Conservation (phyloP, 805 yeast species). For the Kuraishia ogatae region DNA sequence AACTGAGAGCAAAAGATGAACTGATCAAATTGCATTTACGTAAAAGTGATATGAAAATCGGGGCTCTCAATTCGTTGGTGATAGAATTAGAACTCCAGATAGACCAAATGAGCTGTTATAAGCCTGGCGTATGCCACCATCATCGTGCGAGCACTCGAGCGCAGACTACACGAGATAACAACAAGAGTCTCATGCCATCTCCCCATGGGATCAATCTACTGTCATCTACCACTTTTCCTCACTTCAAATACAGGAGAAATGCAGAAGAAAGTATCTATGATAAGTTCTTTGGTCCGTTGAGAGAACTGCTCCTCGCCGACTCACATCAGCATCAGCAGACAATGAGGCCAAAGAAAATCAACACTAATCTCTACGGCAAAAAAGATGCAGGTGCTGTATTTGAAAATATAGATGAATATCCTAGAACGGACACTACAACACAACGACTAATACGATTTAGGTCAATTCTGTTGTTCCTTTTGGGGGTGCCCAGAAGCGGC, state of each 20-base stretch:
- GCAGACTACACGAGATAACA: neutral
- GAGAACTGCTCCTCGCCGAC: neutral
- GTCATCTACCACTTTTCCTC: neutral
- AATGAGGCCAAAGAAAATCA: neutral
- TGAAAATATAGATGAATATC: neutral
- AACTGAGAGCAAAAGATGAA: neutral
- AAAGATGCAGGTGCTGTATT: neutral
- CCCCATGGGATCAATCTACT: neutral
- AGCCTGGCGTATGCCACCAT: neutral
- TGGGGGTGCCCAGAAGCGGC: neutral
- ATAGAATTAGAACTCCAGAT: neutral
- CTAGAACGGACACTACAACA: neutral
- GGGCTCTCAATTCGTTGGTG: neutral
- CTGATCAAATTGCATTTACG: neutral
- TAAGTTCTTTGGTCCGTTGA: neutral
- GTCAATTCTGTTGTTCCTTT: neutral
- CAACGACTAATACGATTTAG: neutral
- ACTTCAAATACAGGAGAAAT: neutral
- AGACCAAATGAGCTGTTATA: neutral
- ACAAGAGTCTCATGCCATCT: neutral
- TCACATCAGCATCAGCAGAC: neutral
- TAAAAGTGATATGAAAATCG: neutral
- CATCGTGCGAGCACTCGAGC: neutral
- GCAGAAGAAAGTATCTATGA: neutral
- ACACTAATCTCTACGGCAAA: neutral